phyloP scores from a whole-genome alignment of 192 early-diverging fungal species.

The Cladochytrium replicatum region DNA sequence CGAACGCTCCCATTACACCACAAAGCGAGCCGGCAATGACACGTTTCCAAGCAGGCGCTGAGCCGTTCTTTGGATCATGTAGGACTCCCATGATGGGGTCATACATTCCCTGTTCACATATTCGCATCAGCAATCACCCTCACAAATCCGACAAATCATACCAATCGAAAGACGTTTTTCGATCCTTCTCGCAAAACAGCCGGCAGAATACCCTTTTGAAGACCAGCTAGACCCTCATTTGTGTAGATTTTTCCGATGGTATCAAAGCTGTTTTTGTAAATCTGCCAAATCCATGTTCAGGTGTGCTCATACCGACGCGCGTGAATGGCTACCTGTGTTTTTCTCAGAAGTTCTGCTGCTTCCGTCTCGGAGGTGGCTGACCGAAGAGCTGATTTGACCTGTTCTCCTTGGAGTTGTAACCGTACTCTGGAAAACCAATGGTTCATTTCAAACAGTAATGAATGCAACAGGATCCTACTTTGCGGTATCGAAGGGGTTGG shows the following conservation, averaged over 20 bases:
- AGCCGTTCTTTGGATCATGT: conserved; percentile 43
- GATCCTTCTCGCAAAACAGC: conserved; percentile 60
- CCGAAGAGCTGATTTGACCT: conserved; percentile 29
- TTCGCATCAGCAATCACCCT: too few relatives aligned
- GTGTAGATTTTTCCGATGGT: conserved; percentile 52
- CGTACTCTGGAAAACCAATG: conserved; percentile 33
- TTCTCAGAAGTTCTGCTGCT: conserved; percentile 4
- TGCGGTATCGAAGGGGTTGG: conserved; percentile 70
- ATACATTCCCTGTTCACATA: conserved; percentile 47
- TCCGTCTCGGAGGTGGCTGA: conserved; percentile 8
- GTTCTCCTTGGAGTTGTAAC: conserved; percentile 58
- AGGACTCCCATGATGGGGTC: conserved; percentile 57
- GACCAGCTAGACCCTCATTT: conserved; percentile 55
- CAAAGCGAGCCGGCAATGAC: conserved; percentile 61
- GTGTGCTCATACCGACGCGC: too few relatives aligned
- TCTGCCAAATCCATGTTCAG: too few relatives aligned
- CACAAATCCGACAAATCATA: too few relatives aligned
- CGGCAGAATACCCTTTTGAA: conserved; percentile 63
- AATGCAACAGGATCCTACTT: conserved; percentile 50
- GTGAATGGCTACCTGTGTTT: too few relatives aligned
- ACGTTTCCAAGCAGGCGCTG: conserved; percentile 63
- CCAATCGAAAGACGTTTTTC: conserved; percentile 66
- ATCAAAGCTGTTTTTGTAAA: conserved; percentile 59
- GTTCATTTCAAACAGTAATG: background rate
- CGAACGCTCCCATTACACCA: conserved; percentile 64